A percentile compares a stretch with the other conserved stretches of the same genome.
Conservation (phyloP, 2,329 filamentous ascomycete species). For the Phialocephala sp. region DNA sequence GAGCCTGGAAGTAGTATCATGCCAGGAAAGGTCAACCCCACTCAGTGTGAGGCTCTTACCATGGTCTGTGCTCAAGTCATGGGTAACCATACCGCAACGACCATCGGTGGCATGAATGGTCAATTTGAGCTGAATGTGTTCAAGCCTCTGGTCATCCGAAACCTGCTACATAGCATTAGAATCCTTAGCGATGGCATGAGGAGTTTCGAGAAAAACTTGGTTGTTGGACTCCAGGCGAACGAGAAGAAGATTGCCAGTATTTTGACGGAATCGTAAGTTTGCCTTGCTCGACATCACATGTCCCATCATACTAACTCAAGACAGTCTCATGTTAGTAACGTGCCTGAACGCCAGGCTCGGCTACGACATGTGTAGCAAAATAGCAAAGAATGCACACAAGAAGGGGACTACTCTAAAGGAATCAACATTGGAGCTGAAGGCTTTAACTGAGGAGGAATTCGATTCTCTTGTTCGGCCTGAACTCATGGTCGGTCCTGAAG, state of each 20-base stretch:
- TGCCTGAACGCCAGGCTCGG: slow-evolving; percentile 97
- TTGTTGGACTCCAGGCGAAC: slow-evolving; percentile 87
- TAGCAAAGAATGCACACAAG: slow-evolving; percentile 98
- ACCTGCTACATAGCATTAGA: slow-evolving; percentile 89
- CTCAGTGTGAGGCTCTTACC: slow-evolving; percentile 95
- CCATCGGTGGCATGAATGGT: slow-evolving; percentile 94
- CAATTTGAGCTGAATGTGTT: slow-evolving; percentile 99
- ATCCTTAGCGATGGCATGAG: slow-evolving; percentile 91
- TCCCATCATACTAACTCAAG: slow-evolving; percentile 16
- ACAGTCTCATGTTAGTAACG: slow-evolving; percentile 94
- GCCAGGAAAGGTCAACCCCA: slow-evolving; percentile 99
- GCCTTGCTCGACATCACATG: not conserved
- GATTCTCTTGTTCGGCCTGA: slow-evolving; percentile 89
- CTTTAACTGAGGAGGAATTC: slow-evolving; percentile 87
- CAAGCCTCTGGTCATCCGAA: slow-evolving; percentile 95
- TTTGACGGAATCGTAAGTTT: slow-evolving; percentile 87
- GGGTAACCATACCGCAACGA: slow-evolving; percentile 93
- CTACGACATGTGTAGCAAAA: slow-evolving; percentile 96
- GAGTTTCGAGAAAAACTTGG: slow-evolving; percentile 93
- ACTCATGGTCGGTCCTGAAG: slow-evolving; percentile 89
- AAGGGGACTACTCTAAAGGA: slow-evolving; percentile 94
- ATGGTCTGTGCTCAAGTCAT: slow-evolving; percentile 99
- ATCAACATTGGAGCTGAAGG: slow-evolving; percentile 91
- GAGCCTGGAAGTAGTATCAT: slow-evolving; percentile 98
- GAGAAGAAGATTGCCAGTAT: slow-evolving; percentile 89